Conservation (phyloP, 495 filamentous ascomycete species). For the Aspergillus biplanus region DNA sequence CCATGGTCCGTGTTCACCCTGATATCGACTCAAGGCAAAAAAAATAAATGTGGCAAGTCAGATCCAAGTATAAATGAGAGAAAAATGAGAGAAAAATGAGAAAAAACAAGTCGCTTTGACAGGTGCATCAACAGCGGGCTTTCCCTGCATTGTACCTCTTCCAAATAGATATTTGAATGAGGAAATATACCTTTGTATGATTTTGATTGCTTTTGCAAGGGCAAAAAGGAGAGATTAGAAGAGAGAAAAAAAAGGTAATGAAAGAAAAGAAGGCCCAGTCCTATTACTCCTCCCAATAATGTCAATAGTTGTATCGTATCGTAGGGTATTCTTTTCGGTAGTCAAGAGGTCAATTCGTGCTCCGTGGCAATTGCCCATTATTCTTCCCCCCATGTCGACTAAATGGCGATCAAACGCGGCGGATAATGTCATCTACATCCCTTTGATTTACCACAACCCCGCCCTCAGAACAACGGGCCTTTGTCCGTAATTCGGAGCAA, state of each 20-base stretch:
- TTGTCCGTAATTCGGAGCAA: conserved; percentile 91
- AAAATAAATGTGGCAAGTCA: not conserved
- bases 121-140: not conserved
- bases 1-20: not conserved
- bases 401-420: conserved; percentile 42
- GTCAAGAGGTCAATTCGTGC: conserved; percentile 4
- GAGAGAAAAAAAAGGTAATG: conserved; percentile 2
- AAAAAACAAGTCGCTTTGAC: too few species aligned
- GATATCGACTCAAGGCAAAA: not conserved
- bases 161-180: not conserved
- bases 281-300: conserved; percentile 20
- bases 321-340: conserved; percentile 26
- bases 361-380: not conserved
- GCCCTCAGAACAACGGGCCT: conserved; percentile 92
- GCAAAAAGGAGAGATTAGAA: not conserved
- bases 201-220: too few species aligned
- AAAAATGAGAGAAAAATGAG: too few species aligned
- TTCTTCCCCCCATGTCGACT: conserved; percentile 4
- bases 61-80: not conserved
- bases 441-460: conserved; percentile 90
- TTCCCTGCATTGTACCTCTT: not conserved
- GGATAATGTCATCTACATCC: conserved; percentile 83
- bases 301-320: conserved; percentile 32
- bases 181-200: too few species aligned
- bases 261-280: conserved; percentile 12